Base-by-base conservation (phyloP, 257 asterid genomes). In the Echium plantagineum region DNA sequence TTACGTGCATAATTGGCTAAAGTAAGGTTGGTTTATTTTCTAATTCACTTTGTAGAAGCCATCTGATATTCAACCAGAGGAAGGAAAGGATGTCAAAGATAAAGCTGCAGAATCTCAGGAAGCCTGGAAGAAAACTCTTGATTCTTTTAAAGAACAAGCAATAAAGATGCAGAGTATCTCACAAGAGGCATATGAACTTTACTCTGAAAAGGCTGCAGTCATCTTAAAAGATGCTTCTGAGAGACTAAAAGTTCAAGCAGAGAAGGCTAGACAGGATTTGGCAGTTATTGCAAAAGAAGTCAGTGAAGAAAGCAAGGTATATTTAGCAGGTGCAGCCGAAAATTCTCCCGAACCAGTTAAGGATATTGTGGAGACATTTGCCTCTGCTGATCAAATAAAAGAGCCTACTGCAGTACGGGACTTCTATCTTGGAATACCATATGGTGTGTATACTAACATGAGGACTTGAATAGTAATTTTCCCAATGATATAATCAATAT, bases 381-480 rank as follows among this genome's bases (percentile, higher is more conserved):
- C 84, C 58, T 81, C 97, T 46, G 30, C 71, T 32, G 85, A 84
- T 67, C 90, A 81, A 70, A 61, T 82, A 38, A 75, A 67, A 5
- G 94, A 90, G 6, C 66, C 81, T 52, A 81, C 93, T n/a, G 75
- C 83, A 77, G 71, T 85, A 56, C 86, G 85, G 49, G 96, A 87
- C 72, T 87, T 87, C 67, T 74, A 84, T 69, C 80, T 90, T 55
- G 97, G 97, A 68, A 81, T 90, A 75, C 96, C 97, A 58, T 90
- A 90, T 64, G 97, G 96, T 90, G 77, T 63, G 85, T 21, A 20
- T 20, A 21, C 10, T 19, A n/a, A 8, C 28, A 18, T 56, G 49
- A 55, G 31, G 10, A 30, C 2, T 20, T 20, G 2, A 21, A 19
- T 19, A 35, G 47, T 1, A 7, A 35, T 9, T n/a, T n/a, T 55